A percentile compares a stretch with the other conserved stretches of the same genome.
These are phyloP conservation scores for Diospyros kaki DNA, from an alignment of 148 eudicot genomes.

Conservation along the genomic window DNA sequence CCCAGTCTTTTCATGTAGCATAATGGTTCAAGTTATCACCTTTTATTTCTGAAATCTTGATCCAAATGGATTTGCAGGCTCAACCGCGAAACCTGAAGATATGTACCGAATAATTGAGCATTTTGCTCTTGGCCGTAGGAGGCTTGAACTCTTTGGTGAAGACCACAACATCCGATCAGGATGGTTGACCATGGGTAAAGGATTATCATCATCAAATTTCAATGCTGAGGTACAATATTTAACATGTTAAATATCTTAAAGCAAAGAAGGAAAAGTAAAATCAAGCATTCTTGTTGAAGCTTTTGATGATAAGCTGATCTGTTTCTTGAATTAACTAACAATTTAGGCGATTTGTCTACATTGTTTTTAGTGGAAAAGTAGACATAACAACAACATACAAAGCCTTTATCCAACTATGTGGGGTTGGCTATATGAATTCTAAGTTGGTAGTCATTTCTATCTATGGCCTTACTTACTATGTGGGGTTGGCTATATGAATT, in stretches of 20 bases:
- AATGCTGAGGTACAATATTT: slow-evolving; percentile 53
- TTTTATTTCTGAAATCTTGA: neutral
- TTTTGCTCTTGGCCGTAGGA: slow-evolving; percentile 93
- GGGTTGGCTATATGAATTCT: no score
- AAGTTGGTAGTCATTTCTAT: no score
- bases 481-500: no score
- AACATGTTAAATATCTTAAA: slow-evolving; percentile 35
- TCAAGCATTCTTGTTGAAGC: neutral
- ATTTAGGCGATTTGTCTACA: neutral
- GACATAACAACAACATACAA: neutral
- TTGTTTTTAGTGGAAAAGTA: neutral
- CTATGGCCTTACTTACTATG: no score
- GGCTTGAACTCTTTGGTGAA: slow-evolving; percentile 94
- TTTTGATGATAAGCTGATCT: neutral
- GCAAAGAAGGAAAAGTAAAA: no score
- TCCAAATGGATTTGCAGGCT: slow-evolving; percentile 15
- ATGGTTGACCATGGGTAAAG: slow-evolving; percentile 95
- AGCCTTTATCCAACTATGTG: no score
- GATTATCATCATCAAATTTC: slow-evolving; percentile 77
- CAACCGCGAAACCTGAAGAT: slow-evolving; percentile 95
- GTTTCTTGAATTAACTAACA: neutral
- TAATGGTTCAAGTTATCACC: neutral
- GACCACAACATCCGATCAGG: slow-evolving; percentile 92
- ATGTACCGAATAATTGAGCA: slow-evolving; percentile 96
- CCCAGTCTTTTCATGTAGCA: neutral